Evolutionary conservation across 129 eudicot genomes (phyloP).

Genomic region (carrot (Daucus carota)): DH1_v3.0 NC_030383.2:55419501-55420000

Average conservation of each 20-base stretch:
- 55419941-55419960: background rate
- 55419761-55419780: background rate
- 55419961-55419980: background rate
- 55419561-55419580: background rate
- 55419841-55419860: background rate
- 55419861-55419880: background rate
- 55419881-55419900: background rate
- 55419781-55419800: background rate
- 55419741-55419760: background rate
- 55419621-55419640: background rate
- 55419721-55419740: background rate
- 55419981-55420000: background rate
- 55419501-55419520: background rate
- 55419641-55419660: background rate
- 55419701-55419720: background rate
- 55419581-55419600: background rate
- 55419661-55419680: background rate
- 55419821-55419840: background rate
- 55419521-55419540: background rate
- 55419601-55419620: background rate
- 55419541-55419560: background rate
- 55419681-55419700: background rate
- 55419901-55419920: background rate
- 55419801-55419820: background rate
- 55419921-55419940: background rate